These are phyloP conservation scores for Phlebiopsis gigantea DNA, from an alignment of 768 basidiomycete genomes.

Conservation along the genomic window DNA sequence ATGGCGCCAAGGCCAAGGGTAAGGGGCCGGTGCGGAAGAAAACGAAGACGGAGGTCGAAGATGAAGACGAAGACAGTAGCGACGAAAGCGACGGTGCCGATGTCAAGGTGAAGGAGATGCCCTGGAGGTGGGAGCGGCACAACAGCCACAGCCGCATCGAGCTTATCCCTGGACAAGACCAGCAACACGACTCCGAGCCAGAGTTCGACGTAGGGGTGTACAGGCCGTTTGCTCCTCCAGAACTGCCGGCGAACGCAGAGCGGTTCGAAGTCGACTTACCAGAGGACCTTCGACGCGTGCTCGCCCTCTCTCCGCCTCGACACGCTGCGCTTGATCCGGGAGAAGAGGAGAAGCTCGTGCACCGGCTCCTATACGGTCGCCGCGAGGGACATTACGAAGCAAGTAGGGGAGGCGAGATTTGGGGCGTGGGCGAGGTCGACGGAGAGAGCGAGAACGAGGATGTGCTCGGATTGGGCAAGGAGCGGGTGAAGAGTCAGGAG, in stretches of 20 bases:
- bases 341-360: conserved; percentile 51
- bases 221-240: conserved; percentile 5
- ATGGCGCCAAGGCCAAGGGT: conserved; percentile 15
- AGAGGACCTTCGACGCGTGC: conserved; percentile 57
- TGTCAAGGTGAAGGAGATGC: conserved; percentile 24
- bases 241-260: conserved; percentile 11
- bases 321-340: neutral
- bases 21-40: conserved; percentile 43
- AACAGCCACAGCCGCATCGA: neutral
- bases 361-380: conserved; percentile 54
- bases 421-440: conserved; percentile 67
- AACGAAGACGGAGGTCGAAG: conserved; percentile 33
- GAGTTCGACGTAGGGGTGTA: conserved; percentile 18
- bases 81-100: conserved; percentile 22
- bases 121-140: conserved; percentile 21
- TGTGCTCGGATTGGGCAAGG: conserved; percentile 32
- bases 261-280: conserved; percentile 55
- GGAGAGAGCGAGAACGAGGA: conserved; percentile 25
- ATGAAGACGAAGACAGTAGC: conserved; percentile 21
- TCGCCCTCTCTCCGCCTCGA: conserved; percentile 47
- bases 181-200: conserved; percentile 10
- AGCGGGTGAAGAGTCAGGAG: conserved; percentile 32
- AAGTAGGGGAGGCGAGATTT: conserved; percentile 63
- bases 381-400: conserved; percentile 55
- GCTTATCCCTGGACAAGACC: conserved; percentile 3